Conservation (phyloP, 495 filamentous ascomycete species). For the Staphylotrichum longicolle region DNA sequence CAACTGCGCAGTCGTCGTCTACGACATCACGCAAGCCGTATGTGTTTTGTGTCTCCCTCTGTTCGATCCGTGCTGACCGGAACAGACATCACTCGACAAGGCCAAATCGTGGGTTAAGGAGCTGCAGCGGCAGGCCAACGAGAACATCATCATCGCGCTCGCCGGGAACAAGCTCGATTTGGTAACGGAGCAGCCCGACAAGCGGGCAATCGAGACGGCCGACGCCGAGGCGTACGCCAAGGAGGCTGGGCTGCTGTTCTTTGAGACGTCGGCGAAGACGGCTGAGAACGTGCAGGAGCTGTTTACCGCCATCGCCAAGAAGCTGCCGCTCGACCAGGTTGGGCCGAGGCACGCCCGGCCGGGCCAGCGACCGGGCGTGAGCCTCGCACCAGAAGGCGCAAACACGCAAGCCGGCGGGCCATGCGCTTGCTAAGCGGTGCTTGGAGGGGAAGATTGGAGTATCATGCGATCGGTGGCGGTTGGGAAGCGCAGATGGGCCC, state of each 20-base stretch:
- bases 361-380: constrained; percentile 74
- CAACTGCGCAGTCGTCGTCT: constrained; percentile 98
- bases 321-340: constrained; percentile 90
- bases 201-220: constrained; percentile 81
- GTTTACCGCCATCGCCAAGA: constrained; percentile 98
- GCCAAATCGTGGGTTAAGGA: constrained; percentile 99
- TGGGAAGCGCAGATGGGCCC: neutral
- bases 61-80: constrained; percentile 2
- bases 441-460: neutral
- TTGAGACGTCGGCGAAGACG: constrained; percentile 96
- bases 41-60: constrained; percentile 29
- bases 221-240: constrained; percentile 94
- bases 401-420: constrained; percentile 70
- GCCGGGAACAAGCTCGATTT: constrained; percentile 98
- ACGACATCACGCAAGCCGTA: constrained; percentile 99
- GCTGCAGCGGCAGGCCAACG: constrained; percentile 95
- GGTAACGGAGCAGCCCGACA: constrained; percentile 83
- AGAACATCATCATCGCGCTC: constrained; percentile 98
- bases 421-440: constrained; percentile 64
- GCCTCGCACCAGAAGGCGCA: constrained; percentile 71
- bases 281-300: constrained; percentile 92
- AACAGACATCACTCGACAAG: constrained; percentile 90
- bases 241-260: constrained; percentile 91
- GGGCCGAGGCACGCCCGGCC: constrained; percentile 78
- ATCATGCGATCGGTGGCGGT: neutral